Evolutionary conservation across 2,329 filamentous ascomycete species (phyloP).

Genomic region (Myriangium duriaei): DNA sequence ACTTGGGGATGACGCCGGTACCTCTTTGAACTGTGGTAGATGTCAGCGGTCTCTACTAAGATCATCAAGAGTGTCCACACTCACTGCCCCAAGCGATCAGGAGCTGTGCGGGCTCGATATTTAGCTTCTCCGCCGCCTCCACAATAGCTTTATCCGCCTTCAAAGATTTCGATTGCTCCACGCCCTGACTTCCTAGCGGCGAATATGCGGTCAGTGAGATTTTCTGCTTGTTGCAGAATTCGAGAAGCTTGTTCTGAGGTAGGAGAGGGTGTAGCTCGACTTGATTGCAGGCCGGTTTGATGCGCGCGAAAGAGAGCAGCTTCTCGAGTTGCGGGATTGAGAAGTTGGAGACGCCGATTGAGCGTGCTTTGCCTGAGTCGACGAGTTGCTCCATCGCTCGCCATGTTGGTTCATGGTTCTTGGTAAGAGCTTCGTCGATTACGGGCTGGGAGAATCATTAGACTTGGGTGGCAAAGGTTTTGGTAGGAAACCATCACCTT

Average conservation of each 20-base stretch:
- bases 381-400: slow-evolving; percentile 49
- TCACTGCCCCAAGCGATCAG: slow-evolving; percentile 49
- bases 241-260: slow-evolving; percentile 48
- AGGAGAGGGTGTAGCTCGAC: slow-evolving; percentile 44
- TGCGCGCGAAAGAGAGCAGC: slow-evolving; percentile 31
- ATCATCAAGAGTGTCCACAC: not conserved
- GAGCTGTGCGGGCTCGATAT: slow-evolving; percentile 47
- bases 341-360: slow-evolving; percentile 43
- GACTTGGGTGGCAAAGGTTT: no score
- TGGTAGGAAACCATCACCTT: no score
- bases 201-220: slow-evolving; percentile 45
- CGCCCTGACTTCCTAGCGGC: slow-evolving; percentile 55
- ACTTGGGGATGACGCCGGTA: slow-evolving; percentile 58
- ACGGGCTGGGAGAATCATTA: slow-evolving; percentile 45
- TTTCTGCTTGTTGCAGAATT: slow-evolving; percentile 43
- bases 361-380: slow-evolving; percentile 39
- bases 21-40: slow-evolving; percentile 43
- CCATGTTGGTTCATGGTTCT: slow-evolving; percentile 54
- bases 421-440: slow-evolving; percentile 51
- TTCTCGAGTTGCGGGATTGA: slow-evolving; percentile 30
- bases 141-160: slow-evolving; percentile 47
- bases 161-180: slow-evolving; percentile 55
- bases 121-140: slow-evolving; percentile 44
- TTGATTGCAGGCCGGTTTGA: slow-evolving; percentile 33
- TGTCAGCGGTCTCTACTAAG: not conserved